Base-by-base conservation (phyloP, 1,284 basidiomycete species). In the Ganoderma leucocontextum region DNA sequence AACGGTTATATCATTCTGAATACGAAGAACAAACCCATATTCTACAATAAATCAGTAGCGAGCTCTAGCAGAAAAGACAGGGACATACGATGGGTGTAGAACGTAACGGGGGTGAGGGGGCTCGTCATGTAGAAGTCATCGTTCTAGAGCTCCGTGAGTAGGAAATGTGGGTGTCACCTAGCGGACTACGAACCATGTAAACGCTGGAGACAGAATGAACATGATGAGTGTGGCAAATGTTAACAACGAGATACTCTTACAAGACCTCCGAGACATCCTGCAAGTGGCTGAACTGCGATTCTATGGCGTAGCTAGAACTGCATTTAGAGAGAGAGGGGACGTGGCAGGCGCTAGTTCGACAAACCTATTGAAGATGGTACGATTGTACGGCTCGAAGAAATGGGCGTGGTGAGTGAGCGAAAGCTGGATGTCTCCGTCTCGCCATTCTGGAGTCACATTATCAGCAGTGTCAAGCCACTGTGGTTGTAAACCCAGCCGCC, bases 11-110 rank as follows among this genome's bases (percentile, higher is more conserved):
- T 66, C 67, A 0, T 72, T 60, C 49, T 77, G 73, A 33, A 79
- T 62, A 33, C 79, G 76, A 4, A 81, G 72, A 12, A 81, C 80
- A 8, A 76, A 69, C n/a, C 80, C 80, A 60, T 78, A 80, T n/a
- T 72, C 77, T 78, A 66, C n/a, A 35, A 12, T 2, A 6, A 8
- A 19, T 63, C n/a, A 63, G 60, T 19, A 58, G 10, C 35, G 7
- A 22, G n/a, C 12, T n/a, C n/a, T 19, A 22, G 1, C 17, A 22
- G 10, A 12, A 9, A 53, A 33, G 41, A 4, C n/a, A 39, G 25
- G 9, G 0, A 66, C 76, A 57, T 38, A 78, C 77, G 70, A 17
- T 76, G 73, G 5, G 76, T 78, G 59, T 76, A 77, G 64, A 78
- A 78, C 13, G 68, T 74, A 25, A 71, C 65, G 9, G 76, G 75